Conservation (phyloP, 106 monocot species). For the Chionographis japonica region DNA sequence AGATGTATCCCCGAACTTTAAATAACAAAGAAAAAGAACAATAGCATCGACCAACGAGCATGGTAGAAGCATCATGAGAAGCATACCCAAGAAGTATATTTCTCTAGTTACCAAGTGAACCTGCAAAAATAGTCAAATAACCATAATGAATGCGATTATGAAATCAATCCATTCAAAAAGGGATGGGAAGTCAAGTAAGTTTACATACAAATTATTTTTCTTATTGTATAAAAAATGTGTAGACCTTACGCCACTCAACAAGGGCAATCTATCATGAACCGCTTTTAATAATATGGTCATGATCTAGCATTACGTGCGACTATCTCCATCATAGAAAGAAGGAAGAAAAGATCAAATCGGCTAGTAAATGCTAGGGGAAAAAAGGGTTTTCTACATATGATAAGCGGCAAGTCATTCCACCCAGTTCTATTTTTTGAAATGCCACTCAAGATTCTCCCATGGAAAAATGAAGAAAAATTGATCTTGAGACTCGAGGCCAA, state of each 20-base stretch:
- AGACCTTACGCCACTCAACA: too few relatives aligned
- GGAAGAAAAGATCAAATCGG: neutral
- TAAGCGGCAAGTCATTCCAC: too few relatives aligned
- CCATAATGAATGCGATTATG: neutral
- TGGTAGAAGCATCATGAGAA: slow-evolving; percentile 20
- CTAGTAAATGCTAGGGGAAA: too few relatives aligned
- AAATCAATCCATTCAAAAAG: neutral
- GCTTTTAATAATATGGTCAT: slow-evolving; percentile 3
- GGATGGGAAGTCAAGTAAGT: neutral
- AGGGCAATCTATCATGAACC: too few relatives aligned
- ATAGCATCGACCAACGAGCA: slow-evolving; percentile 17
- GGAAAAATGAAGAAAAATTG: too few relatives aligned
- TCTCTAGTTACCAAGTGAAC: slow-evolving; percentile 47
- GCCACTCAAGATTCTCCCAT: too few relatives aligned
- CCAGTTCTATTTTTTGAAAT: too few relatives aligned
- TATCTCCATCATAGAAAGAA: slow-evolving; percentile 2
- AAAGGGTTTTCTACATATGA: neutral
- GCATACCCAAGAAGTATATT: slow-evolving; percentile 25
- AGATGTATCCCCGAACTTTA: slow-evolving; percentile 33
- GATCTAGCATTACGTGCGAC: neutral
- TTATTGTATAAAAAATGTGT: too few relatives aligned
- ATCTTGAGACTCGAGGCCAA: too few relatives aligned
- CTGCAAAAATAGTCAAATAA: slow-evolving; percentile 11
- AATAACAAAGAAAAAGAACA: slow-evolving; percentile 34
- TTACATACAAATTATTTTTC: too few relatives aligned